A percentile compares a stretch with the other conserved stretches of the same genome.
Evolutionary conservation across 2,329 filamentous ascomycete genomes (phyloP).

Genomic region (Talaromyces atroroseus): DNA sequence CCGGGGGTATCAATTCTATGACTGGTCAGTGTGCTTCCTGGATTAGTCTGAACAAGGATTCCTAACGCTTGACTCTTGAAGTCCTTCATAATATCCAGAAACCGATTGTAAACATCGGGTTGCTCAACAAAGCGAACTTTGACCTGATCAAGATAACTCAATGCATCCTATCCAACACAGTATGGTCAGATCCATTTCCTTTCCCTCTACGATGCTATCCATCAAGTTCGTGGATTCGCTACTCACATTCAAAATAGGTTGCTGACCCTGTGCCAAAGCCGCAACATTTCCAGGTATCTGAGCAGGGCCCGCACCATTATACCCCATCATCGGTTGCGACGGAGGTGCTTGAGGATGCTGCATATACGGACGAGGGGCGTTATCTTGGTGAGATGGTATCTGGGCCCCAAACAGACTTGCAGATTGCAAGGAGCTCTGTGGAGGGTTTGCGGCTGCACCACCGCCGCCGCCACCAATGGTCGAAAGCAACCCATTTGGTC

Average conservation of each 20-base stretch:
- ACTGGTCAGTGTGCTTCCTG: conserved; percentile 15
- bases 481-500: conserved; percentile 79
- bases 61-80: conserved; percentile 95
- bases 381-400: conserved; percentile 52
- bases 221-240: background rate
- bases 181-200: background rate
- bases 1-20: conserved; percentile 85
- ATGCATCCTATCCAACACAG: conserved; percentile 54
- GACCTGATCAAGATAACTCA: conserved; percentile 96
- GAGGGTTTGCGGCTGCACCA: conserved; percentile 49
- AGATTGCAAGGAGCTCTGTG: conserved; percentile 52
- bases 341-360: conserved; percentile 57
- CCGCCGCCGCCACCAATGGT: conserved; percentile 61
- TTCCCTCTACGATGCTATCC: background rate
- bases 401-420: conserved; percentile 66
- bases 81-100: conserved; percentile 99
- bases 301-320: conserved; percentile 37
- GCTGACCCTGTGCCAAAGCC: conserved; percentile 68
- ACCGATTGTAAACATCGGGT: conserved; percentile 93
- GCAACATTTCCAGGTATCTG: conserved; percentile 48
- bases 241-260: conserved; percentile 68
- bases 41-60: conserved; percentile 15
- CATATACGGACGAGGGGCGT: conserved; percentile 50
- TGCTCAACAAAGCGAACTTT: conserved; percentile 97
- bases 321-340: conserved; percentile 50